Base-by-base conservation (phyloP, 176 grass and related monocot genomes). In the Carex kokanica region DNA sequence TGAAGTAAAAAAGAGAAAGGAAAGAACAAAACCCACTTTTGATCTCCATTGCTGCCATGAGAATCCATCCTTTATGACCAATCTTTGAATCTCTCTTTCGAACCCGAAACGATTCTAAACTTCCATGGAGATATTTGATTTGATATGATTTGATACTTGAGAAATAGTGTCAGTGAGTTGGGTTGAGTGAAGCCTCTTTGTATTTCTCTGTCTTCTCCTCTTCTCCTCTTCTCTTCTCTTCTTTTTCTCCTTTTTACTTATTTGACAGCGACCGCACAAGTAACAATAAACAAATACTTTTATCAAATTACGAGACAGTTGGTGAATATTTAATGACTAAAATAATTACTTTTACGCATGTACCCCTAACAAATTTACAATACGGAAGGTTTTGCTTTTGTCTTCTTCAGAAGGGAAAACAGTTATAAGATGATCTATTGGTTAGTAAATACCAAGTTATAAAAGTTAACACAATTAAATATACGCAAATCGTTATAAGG, bases 51-150 rank as follows among this genome's bases (percentile, higher is more conserved):
- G 17, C 4, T 23, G 16, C 36, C 80, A 47, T 27, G 40, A 82
- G 27, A 64, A 82, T 82, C 80, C 80, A 82, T 77, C 49, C 5
- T 77, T 77, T 54, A n/a, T 77, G 73, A 77, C 73, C 73, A 77
- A 77, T 29, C 24, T 55, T 51, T 77, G 23, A 77, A 55, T 29
- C 73, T 29, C 43, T 52, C 53, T 41, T 20, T 29, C 47, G 23
- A 31, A 77, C 12, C 49, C 73, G 10, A 55, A 77, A 77, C 45
- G 73, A 29, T 29, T 77, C 73, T 54, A 31, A 9, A 70, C 66
- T 74, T 24, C 12, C 43, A 55, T 27, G 6, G 31, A 74, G 47
- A 75, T 27, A 54, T 25, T 75, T 47, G 45, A 47, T 11, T 47
- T 9, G 43, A 47, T 47, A 47, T 51, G 71, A 75, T 75, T 54